phyloP scores from a whole-genome alignment of 2,329 filamentous ascomycete genomes.

The Verticillium tricorpus region DNA sequence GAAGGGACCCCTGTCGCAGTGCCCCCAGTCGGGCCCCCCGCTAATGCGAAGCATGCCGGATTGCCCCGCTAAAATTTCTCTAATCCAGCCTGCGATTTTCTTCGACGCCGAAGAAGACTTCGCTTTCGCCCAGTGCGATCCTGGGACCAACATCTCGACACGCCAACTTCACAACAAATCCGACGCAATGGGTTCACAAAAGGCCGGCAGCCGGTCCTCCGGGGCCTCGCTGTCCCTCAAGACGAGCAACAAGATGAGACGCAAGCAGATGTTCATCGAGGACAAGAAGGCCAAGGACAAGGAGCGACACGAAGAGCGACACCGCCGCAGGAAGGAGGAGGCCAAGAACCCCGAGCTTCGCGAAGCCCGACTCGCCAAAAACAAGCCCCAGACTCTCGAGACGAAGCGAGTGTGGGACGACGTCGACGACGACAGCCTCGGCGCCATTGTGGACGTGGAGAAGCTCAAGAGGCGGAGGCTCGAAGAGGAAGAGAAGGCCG shows the following conservation, averaged over 20 bases:
- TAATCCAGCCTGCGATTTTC: slow-evolving; percentile 1
- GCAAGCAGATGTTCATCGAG: slow-evolving; percentile 73
- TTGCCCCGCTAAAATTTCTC: slow-evolving; percentile 15
- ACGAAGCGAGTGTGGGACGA: slow-evolving; percentile 89
- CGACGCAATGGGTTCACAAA: slow-evolving; percentile 11
- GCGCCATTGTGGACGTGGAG: slow-evolving; percentile 53
- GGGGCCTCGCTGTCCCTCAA: slow-evolving; percentile 33
- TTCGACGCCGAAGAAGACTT: neutral
- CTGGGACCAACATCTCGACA: neutral
- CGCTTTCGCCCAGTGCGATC: neutral
- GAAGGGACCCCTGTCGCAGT: neutral
- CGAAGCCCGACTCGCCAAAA: slow-evolving; percentile 67
- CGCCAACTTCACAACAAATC: neutral
- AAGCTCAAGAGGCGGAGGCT: slow-evolving; percentile 54
- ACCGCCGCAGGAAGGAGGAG: slow-evolving; percentile 79
- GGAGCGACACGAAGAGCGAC: slow-evolving; percentile 70
- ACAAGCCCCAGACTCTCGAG: slow-evolving; percentile 78
- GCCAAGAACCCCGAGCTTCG: slow-evolving; percentile 73
- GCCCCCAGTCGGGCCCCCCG: neutral
- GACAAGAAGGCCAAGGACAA: slow-evolving; percentile 74
- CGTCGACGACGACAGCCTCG: slow-evolving; percentile 55
- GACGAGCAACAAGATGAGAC: slow-evolving; percentile 71
- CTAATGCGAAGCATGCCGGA: neutral
- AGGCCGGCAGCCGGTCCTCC: slow-evolving; percentile 14
- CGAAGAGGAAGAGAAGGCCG: slow-evolving; percentile 46